Conservation (phyloP, 1,284 basidiomycete genomes). For the Puccinia triticina region DNA sequence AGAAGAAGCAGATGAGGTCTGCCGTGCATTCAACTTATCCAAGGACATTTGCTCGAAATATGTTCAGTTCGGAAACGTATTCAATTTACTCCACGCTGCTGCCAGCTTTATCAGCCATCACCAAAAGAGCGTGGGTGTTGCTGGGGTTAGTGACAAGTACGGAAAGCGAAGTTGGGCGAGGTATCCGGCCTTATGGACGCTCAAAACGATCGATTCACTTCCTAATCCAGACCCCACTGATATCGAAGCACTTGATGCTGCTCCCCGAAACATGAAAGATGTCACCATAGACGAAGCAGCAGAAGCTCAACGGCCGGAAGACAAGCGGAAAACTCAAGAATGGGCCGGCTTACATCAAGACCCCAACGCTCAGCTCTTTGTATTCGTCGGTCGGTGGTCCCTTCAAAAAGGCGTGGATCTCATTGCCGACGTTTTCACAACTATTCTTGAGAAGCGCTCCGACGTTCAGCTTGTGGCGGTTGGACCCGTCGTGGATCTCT, state of each 20-base stretch:
- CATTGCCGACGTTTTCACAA: conserved; percentile 89
- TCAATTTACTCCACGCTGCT: conserved; percentile 87
- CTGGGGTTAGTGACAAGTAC: conserved; percentile 93
- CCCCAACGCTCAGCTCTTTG: conserved; percentile 81
- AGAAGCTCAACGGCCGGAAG: conserved; percentile 81
- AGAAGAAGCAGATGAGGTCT: conserved; percentile 96
- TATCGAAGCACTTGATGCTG: conserved; percentile 84
- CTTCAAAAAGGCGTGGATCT: conserved; percentile 89
- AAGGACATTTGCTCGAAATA: conserved; percentile 92
- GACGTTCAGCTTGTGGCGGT: conserved; percentile 83
- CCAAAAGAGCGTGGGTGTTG: conserved; percentile 87
- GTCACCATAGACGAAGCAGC: conserved; percentile 77
- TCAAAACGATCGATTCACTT: conserved; percentile 89
- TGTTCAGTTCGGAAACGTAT: conserved; percentile 93
- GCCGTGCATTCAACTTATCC: conserved; percentile 91
- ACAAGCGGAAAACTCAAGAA: conserved; percentile 86
- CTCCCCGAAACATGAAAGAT: conserved; percentile 71
- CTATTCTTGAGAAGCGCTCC: conserved; percentile 79
- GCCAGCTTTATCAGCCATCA: conserved; percentile 87
- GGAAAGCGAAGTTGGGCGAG: conserved; percentile 92
- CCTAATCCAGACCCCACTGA: conserved; percentile 82
- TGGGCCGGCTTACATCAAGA: conserved; percentile 90
- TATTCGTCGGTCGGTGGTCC: conserved; percentile 94
- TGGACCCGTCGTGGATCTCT: conserved; percentile 89
- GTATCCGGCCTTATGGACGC: conserved; percentile 89